Conservation (phyloP, 2,329 filamentous ascomycete species). For the Aspergillus tanneri region DNA sequence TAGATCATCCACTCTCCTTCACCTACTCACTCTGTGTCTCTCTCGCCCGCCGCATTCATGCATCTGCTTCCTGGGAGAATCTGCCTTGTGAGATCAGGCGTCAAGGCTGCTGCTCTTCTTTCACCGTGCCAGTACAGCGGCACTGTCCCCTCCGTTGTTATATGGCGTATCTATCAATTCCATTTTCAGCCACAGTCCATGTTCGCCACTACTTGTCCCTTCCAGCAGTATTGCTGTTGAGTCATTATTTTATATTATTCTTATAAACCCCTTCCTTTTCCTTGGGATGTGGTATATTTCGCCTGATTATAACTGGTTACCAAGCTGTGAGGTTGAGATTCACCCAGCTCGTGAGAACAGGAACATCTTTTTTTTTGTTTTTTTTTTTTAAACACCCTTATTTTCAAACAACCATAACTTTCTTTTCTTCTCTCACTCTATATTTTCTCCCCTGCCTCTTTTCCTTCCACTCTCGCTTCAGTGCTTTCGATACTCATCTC, state of each 20-base stretch:
- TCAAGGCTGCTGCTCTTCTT: constrained; percentile 28
- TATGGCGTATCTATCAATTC: constrained; percentile 23
- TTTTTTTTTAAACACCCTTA: not conserved
- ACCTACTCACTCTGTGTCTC: constrained; percentile 13
- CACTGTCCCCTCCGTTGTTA: constrained; percentile 27
- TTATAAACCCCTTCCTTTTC: constrained; percentile 10
- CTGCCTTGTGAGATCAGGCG: constrained; percentile 39
- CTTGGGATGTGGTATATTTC: not conserved
- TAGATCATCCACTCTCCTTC: constrained; percentile 18
- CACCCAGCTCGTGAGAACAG: not conserved
- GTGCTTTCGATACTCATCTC: no score
- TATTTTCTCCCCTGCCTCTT: not conserved
- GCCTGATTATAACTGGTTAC: not conserved
- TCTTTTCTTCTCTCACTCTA: not conserved
- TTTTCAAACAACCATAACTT: not conserved
- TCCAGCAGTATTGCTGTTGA: constrained; percentile 26
- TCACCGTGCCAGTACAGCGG: constrained; percentile 28
- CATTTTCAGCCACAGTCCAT: constrained; percentile 30
- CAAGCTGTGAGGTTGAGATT: not conserved
- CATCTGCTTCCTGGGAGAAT: constrained; percentile 27
- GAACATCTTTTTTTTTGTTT: not conserved
- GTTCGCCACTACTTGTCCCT: constrained; percentile 23
- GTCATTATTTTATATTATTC: constrained; percentile 16
- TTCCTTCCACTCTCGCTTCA: not conserved
- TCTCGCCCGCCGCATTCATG: constrained; percentile 27